phyloP scores from a whole-genome alignment of 1,284 basidiomycete species.

The Inonotus obliquus region DNA sequence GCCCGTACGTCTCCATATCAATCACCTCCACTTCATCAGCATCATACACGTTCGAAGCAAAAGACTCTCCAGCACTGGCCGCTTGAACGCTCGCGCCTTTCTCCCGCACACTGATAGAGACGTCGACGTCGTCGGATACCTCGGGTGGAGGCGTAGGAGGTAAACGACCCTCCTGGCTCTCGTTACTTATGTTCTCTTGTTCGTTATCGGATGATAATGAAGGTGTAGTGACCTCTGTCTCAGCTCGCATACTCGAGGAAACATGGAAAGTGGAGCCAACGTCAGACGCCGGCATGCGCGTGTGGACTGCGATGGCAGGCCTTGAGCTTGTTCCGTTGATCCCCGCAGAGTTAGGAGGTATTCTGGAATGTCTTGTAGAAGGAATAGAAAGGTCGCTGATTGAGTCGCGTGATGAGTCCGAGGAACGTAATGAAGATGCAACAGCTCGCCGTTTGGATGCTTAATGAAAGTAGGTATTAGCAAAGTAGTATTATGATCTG shows the following conservation, averaged over 20 bases:
- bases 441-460: constrained; percentile 6
- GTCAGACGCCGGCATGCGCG: neutral
- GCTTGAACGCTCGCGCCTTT: neutral
- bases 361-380: neutral
- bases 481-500: neutral
- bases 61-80: neutral
- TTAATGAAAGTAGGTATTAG: neutral
- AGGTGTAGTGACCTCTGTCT: constrained; percentile 44
- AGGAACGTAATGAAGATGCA: neutral
- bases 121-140: neutral
- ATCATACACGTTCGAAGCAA: neutral
- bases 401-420: neutral
- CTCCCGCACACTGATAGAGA: neutral
- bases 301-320: neutral
- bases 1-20: neutral
- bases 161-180: constrained; percentile 18
- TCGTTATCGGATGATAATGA: constrained; percentile 63
- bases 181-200: constrained; percentile 18
- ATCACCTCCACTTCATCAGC: neutral
- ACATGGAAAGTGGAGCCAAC: neutral
- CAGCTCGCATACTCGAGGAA: constrained; percentile 11
- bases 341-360: neutral
- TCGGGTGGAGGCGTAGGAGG: constrained; percentile 20
- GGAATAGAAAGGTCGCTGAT: neutral
- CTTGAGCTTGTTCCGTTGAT: neutral